Conservation (phyloP, 495 filamentous ascomycete species). For the Talaromyces adpressus region DNA sequence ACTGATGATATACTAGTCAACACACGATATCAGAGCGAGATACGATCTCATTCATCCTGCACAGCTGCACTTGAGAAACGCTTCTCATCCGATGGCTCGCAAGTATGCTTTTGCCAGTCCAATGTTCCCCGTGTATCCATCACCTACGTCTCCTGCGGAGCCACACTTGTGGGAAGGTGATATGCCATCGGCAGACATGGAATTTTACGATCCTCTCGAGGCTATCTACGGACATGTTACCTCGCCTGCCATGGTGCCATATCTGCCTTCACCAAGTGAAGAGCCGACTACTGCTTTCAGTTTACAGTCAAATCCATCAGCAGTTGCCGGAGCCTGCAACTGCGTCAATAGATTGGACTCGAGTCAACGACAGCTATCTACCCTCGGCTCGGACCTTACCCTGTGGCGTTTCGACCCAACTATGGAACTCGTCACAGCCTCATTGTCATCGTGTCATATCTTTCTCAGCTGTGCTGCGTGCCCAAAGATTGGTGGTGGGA, state of each 20-base stretch:
- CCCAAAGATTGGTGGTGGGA: slow-evolving; percentile 24
- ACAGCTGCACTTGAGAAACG: not conserved
- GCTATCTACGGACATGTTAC: slow-evolving; percentile 3
- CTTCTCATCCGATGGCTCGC: not conserved
- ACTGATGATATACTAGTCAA: slow-evolving; percentile 6
- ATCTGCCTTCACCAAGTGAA: not conserved
- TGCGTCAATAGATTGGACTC: slow-evolving; percentile 28
- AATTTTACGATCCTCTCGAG: not conserved
- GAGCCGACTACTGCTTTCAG: not conserved
- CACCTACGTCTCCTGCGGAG: slow-evolving; percentile 3
- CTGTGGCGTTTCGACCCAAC: slow-evolving; percentile 31
- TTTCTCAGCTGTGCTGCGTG: slow-evolving; percentile 32
- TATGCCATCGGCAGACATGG: not conserved
- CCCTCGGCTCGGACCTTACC: slow-evolving; percentile 22
- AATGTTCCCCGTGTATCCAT: not conserved
- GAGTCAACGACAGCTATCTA: slow-evolving; percentile 29
- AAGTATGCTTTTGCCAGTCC: not conserved
- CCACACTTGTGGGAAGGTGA: not conserved
- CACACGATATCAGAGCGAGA: slow-evolving; percentile 12
- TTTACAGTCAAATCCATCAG: slow-evolving; percentile 17
- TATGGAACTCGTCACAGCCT: slow-evolving; percentile 28
- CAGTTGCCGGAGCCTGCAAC: slow-evolving; percentile 23
- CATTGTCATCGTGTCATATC: slow-evolving; percentile 25
- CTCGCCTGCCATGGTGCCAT: slow-evolving; percentile 29
- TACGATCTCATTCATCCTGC: slow-evolving; percentile 1